Evolutionary conservation across 345 rosid genomes (phyloP), one percentile per base, ranked within the genome.

Genomic region (Gossypioides kirkii): DNA sequence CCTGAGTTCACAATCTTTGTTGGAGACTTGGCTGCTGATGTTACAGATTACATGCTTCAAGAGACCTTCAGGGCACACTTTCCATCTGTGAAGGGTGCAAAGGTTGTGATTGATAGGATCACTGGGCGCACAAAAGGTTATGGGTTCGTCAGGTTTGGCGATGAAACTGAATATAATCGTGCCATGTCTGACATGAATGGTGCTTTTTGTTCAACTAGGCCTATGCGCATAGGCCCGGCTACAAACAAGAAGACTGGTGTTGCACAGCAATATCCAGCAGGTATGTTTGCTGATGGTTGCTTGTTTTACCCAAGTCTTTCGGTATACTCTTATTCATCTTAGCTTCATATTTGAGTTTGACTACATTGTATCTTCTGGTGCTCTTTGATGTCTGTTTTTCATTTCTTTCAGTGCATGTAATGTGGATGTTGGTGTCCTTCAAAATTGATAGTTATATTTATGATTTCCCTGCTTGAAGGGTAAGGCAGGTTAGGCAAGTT

Each of bases 141-240:
- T 77, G 97, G 98, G 6, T 94, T 94, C 81, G 97, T 94, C 72
- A 84, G 86, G 71, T 94, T 94, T 80, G 82, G 80, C 22, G 98
- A 94, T 79, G 98, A 92, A 73, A 80, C 78, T 70, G 97, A 94
- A 62, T 97, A 94, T 77, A 20, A 86, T 2, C 93, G 95, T 75
- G 97, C 97, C 7, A 90, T 94, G 94, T 81, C 74, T 2, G 98
- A 92, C 79, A 94, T 94, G 98, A 92, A 94, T 47, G 98, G 98
- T 2, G 87, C 76, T 62, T 86, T 87, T 73, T 93, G 97, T 73
- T 94, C 98, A 10, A 82, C 95, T 32, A 91, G 98, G 71, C 95
- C 97, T 38, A 94, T 94, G 98, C 85, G 98, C 52, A 84, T 89
- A 50, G 98, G 98, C 14, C 86, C 85, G 28, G 97, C 98, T 20